Conservation (phyloP, 345 rosid genomes). For the Rhodomyrtus tomentosa region DNA sequence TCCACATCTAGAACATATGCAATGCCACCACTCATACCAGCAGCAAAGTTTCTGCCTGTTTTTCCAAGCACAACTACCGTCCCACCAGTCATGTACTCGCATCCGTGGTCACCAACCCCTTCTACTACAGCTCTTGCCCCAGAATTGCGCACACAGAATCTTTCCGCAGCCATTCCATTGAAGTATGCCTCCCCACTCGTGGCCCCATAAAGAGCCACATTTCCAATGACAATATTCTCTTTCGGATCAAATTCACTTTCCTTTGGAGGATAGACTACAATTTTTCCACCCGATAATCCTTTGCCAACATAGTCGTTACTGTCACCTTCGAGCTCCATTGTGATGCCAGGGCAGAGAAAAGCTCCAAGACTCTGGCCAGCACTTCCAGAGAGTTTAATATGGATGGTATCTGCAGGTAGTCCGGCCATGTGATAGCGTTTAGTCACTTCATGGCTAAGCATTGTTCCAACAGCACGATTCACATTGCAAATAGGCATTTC, state of each 20-base stretch:
- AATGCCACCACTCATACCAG: constrained; percentile 99
- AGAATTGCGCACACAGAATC: constrained; percentile 97
- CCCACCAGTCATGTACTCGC: constrained; percentile 99
- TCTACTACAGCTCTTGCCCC: constrained; percentile 98
- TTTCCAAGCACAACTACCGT: constrained; percentile 92
- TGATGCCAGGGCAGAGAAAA: constrained; percentile 86
- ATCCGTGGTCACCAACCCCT: constrained; percentile 99
- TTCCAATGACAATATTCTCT: constrained; percentile 91
- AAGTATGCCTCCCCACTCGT: constrained; percentile 88
- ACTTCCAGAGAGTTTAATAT: constrained; percentile 81
- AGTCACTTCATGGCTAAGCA: constrained; percentile 99
- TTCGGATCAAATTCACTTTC: constrained; percentile 90
- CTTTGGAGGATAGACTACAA: constrained; percentile 87
- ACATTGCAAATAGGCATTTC: constrained; percentile 76
- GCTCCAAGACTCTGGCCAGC: constrained; percentile 99
- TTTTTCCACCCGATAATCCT: constrained; percentile 96
- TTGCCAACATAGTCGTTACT: constrained; percentile 96
- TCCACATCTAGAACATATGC: constrained; percentile 90
- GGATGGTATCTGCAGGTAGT: constrained; percentile 79
- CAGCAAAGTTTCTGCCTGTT: constrained; percentile 98
- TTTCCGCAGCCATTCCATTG: constrained; percentile 99
- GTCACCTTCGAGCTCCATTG: constrained; percentile 92
- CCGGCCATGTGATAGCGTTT: constrained; percentile 76
- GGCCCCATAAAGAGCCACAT: constrained; percentile 96
- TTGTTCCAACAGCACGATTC: constrained; percentile 98